Conservation (phyloP, 495 filamentous ascomycete species). For the Xanthoparmelia taractica region DNA sequence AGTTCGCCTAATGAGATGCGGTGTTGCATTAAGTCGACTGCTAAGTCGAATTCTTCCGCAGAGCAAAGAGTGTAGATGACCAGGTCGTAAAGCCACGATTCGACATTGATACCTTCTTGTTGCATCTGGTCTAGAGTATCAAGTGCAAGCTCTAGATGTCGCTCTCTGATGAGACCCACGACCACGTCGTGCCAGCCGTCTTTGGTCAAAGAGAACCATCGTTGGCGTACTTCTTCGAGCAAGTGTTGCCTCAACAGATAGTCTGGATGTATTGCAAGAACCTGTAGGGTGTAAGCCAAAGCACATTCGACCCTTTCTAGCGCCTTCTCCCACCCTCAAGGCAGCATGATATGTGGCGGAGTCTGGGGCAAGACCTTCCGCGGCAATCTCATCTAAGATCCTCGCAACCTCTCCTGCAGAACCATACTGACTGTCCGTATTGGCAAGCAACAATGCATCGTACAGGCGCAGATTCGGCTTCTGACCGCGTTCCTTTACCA, state of each 20-base stretch:
- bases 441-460: constrained; percentile 62
- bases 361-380: constrained; percentile 50
- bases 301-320: not conserved
- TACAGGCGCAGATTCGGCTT: constrained; percentile 61
- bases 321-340: constrained; percentile 49
- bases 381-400: constrained; percentile 65
- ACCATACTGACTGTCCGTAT: constrained; percentile 53
- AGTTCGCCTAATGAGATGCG: constrained; percentile 40
- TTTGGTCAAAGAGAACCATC: constrained; percentile 59
- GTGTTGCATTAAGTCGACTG: constrained; percentile 54
- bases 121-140: constrained; percentile 63
- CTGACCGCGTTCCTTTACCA: constrained; percentile 56
- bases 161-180: constrained; percentile 67
- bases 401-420: constrained; percentile 51
- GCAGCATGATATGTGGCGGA: constrained; percentile 60
- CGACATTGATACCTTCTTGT: constrained; percentile 45
- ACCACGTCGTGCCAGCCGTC: constrained; percentile 61
- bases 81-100: constrained; percentile 67
- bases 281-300: constrained; percentile 37
- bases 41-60: constrained; percentile 65
- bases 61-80: constrained; percentile 63
- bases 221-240: constrained; percentile 58
- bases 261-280: constrained; percentile 76
- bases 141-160: constrained; percentile 73
- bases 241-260: constrained; percentile 65